These are phyloP conservation scores for Elongisporangium anandrum DNA, from an alignment of 352 stramenopile genomes.

Conservation along the genomic window DNA sequence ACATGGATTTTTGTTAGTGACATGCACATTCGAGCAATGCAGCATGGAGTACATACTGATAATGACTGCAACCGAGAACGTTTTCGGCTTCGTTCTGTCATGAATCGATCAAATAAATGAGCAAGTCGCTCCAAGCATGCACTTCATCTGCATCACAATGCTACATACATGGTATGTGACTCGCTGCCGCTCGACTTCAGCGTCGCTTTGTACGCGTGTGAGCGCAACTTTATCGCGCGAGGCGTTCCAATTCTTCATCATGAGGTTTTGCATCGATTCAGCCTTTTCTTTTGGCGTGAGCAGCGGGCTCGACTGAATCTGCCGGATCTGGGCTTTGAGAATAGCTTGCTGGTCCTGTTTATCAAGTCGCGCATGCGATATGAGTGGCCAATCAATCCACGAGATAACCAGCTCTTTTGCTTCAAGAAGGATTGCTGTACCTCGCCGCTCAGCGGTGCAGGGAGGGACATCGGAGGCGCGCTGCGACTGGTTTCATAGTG, in stretches of 20 bases:
- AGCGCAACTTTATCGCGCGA: constrained; percentile 46
- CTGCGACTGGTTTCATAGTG: constrained; percentile 28
- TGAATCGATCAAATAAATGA: constrained; percentile 1
- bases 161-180: constrained; percentile 56
- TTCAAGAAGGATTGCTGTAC: constrained; percentile 10
- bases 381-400: no score
- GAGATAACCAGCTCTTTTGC: background rate
- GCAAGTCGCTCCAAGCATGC: no score
- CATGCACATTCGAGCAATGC: no score
- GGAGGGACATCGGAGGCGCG: constrained; percentile 24
- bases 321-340: constrained; percentile 68
- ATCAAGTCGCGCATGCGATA: no score
- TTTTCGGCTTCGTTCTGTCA: constrained; percentile 53
- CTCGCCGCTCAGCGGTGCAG: constrained; percentile 47
- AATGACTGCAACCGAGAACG: constrained; percentile 81
- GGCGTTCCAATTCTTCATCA: constrained; percentile 85
- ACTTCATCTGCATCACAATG: background rate
- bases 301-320: constrained; percentile 76
- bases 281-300: constrained; percentile 81
- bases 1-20: no score
- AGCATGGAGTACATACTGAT: constrained; percentile 79
- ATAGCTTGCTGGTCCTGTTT: constrained; percentile 41
- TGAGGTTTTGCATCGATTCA: constrained; percentile 78
- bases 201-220: constrained; percentile 35
- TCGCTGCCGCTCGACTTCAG: constrained; percentile 37